Evolutionary conservation across 2,329 filamentous ascomycete genomes (phyloP).

Genomic region (Exophiala oligosperma): DNA sequence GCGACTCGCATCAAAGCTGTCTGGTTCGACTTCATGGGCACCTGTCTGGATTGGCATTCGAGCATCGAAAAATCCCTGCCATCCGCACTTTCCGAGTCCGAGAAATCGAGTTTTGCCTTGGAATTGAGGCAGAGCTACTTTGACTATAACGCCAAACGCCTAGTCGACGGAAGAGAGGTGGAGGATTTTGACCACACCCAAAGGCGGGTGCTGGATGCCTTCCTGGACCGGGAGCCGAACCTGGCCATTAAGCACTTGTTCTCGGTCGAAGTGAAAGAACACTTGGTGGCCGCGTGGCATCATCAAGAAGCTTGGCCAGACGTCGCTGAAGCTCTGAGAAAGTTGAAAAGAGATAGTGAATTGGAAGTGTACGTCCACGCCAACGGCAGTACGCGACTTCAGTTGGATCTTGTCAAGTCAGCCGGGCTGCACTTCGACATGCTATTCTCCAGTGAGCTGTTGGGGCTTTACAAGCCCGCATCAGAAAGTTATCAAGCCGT

Average conservation of each 20-base stretch:
- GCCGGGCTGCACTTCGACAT: slow-evolving; percentile 52
- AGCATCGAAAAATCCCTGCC: background rate
- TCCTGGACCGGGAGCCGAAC: background rate
- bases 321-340: slow-evolving; percentile 43
- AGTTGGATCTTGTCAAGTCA: slow-evolving; percentile 52
- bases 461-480: slow-evolving; percentile 46
- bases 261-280: background rate
- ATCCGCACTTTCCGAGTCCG: background rate
- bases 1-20: background rate
- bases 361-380: slow-evolving; percentile 52
- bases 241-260: background rate
- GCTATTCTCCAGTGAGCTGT: slow-evolving; percentile 53
- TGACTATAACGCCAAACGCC: background rate
- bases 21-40: background rate
- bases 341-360: slow-evolving; percentile 36
- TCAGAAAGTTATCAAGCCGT: background rate
- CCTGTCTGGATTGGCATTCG: background rate
- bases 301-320: slow-evolving; percentile 53
- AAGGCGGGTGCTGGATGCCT: background rate
- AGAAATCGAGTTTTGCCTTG: background rate
- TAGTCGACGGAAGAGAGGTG: background rate
- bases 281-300: slow-evolving; percentile 48
- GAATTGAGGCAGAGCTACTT: background rate
- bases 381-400: slow-evolving; percentile 56
- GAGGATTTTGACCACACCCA: background rate